Conservation (phyloP, 352 stramenopile genomes). For the Phytophthora rubi region DNA sequence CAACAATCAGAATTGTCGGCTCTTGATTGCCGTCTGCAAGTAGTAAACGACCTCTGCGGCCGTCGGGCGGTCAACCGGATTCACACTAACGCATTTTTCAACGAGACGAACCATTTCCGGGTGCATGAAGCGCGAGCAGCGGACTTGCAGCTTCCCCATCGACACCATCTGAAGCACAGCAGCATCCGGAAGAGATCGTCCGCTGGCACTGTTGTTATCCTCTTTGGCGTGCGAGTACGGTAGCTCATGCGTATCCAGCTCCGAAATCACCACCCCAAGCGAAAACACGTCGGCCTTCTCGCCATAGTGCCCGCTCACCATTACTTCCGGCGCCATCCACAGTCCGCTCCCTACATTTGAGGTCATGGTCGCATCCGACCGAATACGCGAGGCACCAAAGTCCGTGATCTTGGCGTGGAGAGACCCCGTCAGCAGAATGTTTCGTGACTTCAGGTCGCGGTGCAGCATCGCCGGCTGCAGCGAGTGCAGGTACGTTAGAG, state of each 20-base stretch:
- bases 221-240: conserved; percentile 36
- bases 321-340: conserved; percentile 55
- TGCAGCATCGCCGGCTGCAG: conserved; percentile 43
- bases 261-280: conserved; percentile 44
- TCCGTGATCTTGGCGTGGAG: conserved; percentile 59
- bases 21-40: conserved; percentile 26
- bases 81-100: conserved; percentile 31
- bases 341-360: conserved; percentile 35
- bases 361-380: conserved; percentile 39
- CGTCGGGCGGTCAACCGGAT: conserved; percentile 24
- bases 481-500: conserved; percentile 45
- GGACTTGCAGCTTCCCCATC: conserved; percentile 34
- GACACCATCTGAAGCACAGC: conserved; percentile 50
- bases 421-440: conserved; percentile 58
- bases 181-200: conserved; percentile 28
- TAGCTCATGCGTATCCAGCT: conserved; percentile 39
- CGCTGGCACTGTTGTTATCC: conserved; percentile 6
- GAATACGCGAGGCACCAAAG: conserved; percentile 47
- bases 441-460: conserved; percentile 71
- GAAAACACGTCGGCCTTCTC: conserved; percentile 51
- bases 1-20: conserved; percentile 6
- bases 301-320: conserved; percentile 36
- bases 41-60: conserved; percentile 40
- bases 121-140: conserved; percentile 33
- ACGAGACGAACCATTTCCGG: conserved; percentile 15